phyloP scores from a whole-genome alignment of 2,329 filamentous ascomycete genomes.

The Microsporum audouinii region DNA sequence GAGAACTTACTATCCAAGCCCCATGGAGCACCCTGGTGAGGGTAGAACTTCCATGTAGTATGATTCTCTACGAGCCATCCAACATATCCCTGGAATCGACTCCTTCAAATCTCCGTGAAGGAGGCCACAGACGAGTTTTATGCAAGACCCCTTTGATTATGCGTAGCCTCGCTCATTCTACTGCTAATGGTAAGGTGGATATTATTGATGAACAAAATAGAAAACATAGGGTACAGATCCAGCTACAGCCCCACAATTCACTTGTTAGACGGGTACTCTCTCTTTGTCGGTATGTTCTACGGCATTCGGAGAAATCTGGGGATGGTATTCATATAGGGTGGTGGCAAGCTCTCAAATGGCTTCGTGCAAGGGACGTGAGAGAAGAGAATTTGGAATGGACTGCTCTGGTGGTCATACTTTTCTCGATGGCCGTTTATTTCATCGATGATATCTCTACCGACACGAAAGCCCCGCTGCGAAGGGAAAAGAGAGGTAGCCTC shows the following conservation, averaged over 20 bases:
- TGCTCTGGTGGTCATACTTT: constrained; percentile 51
- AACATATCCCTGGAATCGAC: constrained; percentile 48
- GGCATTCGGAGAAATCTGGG: constrained; percentile 44
- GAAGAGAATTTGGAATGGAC: constrained; percentile 56
- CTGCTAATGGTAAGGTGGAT: constrained; percentile 52
- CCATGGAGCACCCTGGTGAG: constrained; percentile 63
- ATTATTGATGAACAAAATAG: constrained; percentile 51
- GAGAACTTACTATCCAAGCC: constrained; percentile 60
- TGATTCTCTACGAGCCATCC: constrained; percentile 50
- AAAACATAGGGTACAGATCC: constrained; percentile 56
- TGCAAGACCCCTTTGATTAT: constrained; percentile 33
- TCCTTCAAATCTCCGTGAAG: constrained; percentile 42
- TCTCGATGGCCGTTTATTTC: constrained; percentile 53
- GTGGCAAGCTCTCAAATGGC: constrained; percentile 65
- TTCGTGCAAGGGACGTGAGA: constrained; percentile 39
- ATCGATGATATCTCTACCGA: constrained; percentile 31
- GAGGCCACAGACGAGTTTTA: constrained; percentile 36
- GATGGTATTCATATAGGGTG: constrained; percentile 55
- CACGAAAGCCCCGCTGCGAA: constrained; percentile 26
- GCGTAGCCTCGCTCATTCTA: constrained; percentile 47
- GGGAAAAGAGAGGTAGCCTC: constrained; percentile 33
- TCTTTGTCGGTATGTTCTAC: constrained; percentile 53
- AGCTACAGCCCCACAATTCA: constrained; percentile 53
- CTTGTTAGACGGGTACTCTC: constrained; percentile 51
- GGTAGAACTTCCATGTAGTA: constrained; percentile 47